Percentiles rank a stretch among this genome's conserved stretches.
Conservation (phyloP, 192 early-diverging fungal species). For the Neocallimastix lanati region DNA sequence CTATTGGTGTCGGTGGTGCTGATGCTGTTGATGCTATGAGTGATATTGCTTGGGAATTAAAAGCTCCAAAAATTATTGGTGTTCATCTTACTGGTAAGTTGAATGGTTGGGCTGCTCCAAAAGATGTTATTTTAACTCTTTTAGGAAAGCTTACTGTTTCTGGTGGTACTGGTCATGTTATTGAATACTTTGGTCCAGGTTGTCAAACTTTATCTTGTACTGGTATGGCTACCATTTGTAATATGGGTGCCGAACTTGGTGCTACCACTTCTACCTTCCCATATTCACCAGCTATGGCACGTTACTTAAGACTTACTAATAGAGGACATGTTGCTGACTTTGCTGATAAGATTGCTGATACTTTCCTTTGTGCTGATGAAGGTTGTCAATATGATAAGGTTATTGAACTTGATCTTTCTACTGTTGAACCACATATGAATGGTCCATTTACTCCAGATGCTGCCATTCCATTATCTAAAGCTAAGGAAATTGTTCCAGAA, state of each 20-base stretch:
- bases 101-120: slow-evolving; percentile 79
- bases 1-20: slow-evolving; percentile 96
- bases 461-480: slow-evolving; percentile 73
- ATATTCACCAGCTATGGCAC: slow-evolving; percentile 64
- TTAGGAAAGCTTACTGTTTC: slow-evolving; percentile 53
- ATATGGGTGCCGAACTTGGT: slow-evolving; percentile 98
- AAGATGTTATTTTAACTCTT: slow-evolving; percentile 67
- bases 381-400: slow-evolving; percentile 63
- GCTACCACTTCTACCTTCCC: slow-evolving; percentile 97
- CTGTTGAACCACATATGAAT: slow-evolving; percentile 91
- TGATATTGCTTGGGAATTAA: slow-evolving; percentile 93
- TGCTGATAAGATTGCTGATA: slow-evolving; percentile 32
- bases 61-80: slow-evolving; percentile 88
- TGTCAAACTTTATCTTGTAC: slow-evolving; percentile 82
- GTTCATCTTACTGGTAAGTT: slow-evolving; percentile 78
- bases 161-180: slow-evolving; percentile 88
- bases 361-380: slow-evolving; percentile 44
- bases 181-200: slow-evolving; percentile 95
- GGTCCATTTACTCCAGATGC: slow-evolving; percentile 97
- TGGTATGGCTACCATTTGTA: slow-evolving; percentile 98
- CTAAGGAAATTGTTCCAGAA: slow-evolving; percentile 51
- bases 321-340: slow-evolving; percentile 56
- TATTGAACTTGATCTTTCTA: slow-evolving; percentile 77
- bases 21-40: slow-evolving; percentile 99
- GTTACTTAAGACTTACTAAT: slow-evolving; percentile 69